Evolutionary conservation across 345 rosid genomes (phyloP).

Genomic region (Syzygium oleosum): DNA sequence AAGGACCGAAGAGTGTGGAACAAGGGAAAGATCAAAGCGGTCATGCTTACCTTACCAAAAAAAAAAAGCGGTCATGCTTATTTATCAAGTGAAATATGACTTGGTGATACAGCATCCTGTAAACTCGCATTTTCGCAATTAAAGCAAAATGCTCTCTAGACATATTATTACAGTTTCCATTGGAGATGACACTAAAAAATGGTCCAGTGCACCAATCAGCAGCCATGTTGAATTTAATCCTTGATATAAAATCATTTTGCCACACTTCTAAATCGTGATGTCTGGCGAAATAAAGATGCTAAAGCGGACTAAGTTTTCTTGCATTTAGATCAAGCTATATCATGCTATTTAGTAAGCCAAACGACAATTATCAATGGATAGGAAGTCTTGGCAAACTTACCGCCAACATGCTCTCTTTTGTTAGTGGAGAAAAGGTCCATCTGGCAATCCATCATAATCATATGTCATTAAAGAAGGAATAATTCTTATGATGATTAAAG

Average conservation of each 20-base stretch:
- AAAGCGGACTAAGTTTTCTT: neutral
- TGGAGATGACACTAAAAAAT: neutral
- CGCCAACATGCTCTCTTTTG: slow-evolving; percentile 63
- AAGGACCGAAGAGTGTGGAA: neutral
- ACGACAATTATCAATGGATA: neutral
- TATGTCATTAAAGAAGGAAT: neutral
- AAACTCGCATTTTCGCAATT: neutral
- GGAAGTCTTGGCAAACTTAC: slow-evolving; percentile 27
- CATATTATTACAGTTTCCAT: neutral
- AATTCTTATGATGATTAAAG: neutral
- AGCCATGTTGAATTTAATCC: neutral
- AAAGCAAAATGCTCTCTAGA: neutral
- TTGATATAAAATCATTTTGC: neutral
- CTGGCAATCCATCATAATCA: slow-evolving; percentile 23
- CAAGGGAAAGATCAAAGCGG: neutral
- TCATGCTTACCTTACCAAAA: too few species aligned
- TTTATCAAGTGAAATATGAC: neutral
- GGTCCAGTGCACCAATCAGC: neutral
- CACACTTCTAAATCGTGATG: neutral
- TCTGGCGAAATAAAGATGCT: neutral
- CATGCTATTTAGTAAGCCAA: neutral
- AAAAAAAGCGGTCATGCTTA: neutral
- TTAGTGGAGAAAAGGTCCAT: slow-evolving; percentile 80
- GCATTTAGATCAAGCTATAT: neutral
- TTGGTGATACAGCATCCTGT: neutral